Evolutionary conservation across 208 protist species (phyloP).

Genomic region (Kentomonas sorsogonicus): DNA sequence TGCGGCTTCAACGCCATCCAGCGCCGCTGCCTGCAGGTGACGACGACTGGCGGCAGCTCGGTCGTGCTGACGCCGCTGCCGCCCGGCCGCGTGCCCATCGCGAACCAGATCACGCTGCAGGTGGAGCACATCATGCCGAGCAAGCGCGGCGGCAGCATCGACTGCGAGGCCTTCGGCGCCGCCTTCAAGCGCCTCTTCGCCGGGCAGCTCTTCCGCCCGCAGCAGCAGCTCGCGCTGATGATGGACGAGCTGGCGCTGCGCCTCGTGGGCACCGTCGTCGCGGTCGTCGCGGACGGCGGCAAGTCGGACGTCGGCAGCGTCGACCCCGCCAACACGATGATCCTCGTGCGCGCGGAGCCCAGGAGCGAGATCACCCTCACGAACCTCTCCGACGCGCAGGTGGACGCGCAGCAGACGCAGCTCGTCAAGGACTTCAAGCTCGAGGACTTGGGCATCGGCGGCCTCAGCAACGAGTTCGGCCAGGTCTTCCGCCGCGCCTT

Average conservation of each 20-base stretch:
- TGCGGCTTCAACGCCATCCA: constrained; percentile 80
- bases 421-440: constrained; percentile 86
- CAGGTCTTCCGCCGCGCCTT: constrained; percentile 99
- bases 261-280: constrained; percentile 41
- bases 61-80: constrained; percentile 26
- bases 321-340: constrained; percentile 17
- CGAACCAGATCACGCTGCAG: constrained; percentile 28
- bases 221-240: constrained; percentile 61
- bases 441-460: constrained; percentile 94
- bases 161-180: constrained; percentile 50
- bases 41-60: constrained; percentile 43
- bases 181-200: constrained; percentile 43
- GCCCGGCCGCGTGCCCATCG: constrained; percentile 17
- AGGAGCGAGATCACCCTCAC: constrained; percentile 65
- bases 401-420: constrained; percentile 75
- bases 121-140: constrained; percentile 51
- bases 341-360: constrained; percentile 40
- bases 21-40: constrained; percentile 54
- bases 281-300: constrained; percentile 19
- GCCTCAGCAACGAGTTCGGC: constrained; percentile 94
- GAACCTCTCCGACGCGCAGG: constrained; percentile 71
- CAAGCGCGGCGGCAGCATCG: constrained; percentile 52
- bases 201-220: constrained; percentile 51
- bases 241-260: constrained; percentile 41
- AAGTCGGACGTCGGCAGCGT: constrained; percentile 7